phyloP scores from a whole-genome alignment of 2,329 filamentous ascomycete genomes.

The Ascochyta pisi region DNA sequence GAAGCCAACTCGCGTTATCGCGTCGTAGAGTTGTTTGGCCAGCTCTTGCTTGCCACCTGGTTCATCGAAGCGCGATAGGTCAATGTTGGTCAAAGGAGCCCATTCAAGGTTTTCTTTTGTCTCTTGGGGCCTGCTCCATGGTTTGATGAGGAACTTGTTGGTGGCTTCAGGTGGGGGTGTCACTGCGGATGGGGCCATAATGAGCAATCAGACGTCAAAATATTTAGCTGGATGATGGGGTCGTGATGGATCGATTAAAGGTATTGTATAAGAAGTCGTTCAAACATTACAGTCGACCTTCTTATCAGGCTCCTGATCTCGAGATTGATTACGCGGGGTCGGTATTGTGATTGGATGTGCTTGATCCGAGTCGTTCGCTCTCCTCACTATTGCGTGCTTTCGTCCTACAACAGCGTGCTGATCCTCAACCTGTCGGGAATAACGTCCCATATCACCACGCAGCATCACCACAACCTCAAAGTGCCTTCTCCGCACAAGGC shows the following conservation, averaged over 20 bases:
- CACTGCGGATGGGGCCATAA: slow-evolving; percentile 27
- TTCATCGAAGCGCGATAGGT: slow-evolving; percentile 26
- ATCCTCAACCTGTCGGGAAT: slow-evolving; percentile 9
- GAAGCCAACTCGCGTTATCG: slow-evolving; percentile 29
- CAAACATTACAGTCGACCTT: no score
- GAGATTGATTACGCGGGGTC: slow-evolving; percentile 12
- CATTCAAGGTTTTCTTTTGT: slow-evolving; percentile 31
- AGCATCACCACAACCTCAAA: not conserved
- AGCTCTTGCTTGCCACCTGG: slow-evolving; percentile 26
- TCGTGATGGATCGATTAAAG: not conserved
- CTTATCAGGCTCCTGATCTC: not conserved
- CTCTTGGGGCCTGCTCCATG: slow-evolving; percentile 28
- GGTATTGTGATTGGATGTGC: slow-evolving; percentile 14
- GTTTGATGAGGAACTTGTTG: slow-evolving; percentile 21
- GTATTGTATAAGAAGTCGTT: not conserved
- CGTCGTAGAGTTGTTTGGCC: slow-evolving; percentile 25
- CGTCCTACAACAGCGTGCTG: slow-evolving; percentile 13
- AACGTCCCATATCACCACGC: not conserved
- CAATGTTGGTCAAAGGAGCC: slow-evolving; percentile 29
- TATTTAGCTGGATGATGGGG: not conserved
- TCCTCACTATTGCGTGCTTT: slow-evolving; percentile 33
- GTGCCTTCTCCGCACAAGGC: slow-evolving; percentile 1
- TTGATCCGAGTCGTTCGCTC: slow-evolving; percentile 6
- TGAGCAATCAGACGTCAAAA: not conserved
- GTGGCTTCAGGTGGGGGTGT: slow-evolving; percentile 10